These are phyloP conservation scores for Alternaria sp. DNA, from an alignment of 2,329 filamentous ascomycete species.

Conservation along the genomic window DNA sequence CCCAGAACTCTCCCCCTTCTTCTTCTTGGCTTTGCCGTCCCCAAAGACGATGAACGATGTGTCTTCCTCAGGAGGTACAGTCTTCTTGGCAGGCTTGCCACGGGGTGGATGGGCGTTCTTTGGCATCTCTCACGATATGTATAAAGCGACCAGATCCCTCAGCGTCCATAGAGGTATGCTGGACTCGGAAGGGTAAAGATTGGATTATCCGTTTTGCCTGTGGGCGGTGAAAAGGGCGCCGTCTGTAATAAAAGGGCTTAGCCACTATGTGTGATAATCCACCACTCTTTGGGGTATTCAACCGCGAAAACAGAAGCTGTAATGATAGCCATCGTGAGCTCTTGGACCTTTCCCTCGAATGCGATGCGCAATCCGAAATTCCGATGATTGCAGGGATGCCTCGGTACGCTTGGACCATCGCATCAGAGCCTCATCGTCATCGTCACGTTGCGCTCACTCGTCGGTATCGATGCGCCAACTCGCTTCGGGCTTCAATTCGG, in stretches of 20 bases:
- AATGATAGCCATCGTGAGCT: constrained; percentile 13
- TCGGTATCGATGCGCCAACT: not conserved
- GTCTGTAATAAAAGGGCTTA: constrained; percentile 29
- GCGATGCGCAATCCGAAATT: constrained; percentile 20
- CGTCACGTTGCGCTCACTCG: not conserved
- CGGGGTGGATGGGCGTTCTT: constrained; percentile 60
- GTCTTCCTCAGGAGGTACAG: constrained; percentile 55
- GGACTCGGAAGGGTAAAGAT: constrained; percentile 4
- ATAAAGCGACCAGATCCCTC: not conserved
- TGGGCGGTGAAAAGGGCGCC: constrained; percentile 22
- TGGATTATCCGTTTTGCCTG: constrained; percentile 11
- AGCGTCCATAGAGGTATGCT: constrained; percentile 17
- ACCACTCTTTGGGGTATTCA: not conserved
- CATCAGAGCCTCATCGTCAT: constrained; percentile 14
- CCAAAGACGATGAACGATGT: constrained; percentile 60
- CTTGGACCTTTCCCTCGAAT: not conserved
- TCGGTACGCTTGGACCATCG: constrained; percentile 21
- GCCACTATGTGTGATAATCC: constrained; percentile 9
- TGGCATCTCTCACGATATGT: constrained; percentile 48
- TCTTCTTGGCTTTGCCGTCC: constrained; percentile 55
- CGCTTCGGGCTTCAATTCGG: not conserved
- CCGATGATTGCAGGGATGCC: constrained; percentile 24
- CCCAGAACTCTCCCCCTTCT: constrained; percentile 40
- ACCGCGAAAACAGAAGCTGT: not conserved
- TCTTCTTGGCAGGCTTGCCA: constrained; percentile 51